A percentile compares a stretch with the other conserved stretches of the same genome.
These are phyloP conservation scores for Fusarium sacchari DNA, from an alignment of 2,329 filamentous ascomycete species.

Conservation along the genomic window DNA sequence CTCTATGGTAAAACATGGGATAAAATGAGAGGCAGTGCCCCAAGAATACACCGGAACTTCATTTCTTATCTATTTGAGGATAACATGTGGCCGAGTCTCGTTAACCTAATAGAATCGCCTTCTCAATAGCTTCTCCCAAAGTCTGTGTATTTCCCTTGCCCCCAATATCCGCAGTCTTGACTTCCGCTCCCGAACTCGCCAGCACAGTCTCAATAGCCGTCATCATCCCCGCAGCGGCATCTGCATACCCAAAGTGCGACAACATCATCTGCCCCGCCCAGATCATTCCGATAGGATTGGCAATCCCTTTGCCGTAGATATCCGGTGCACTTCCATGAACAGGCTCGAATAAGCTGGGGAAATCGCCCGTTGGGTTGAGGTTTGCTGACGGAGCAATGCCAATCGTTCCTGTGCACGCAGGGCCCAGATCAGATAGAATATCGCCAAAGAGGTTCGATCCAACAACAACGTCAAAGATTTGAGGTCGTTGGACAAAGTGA, in stretches of 20 bases:
- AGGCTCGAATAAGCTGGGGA: slow-evolving; percentile 69
- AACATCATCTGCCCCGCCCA: slow-evolving; percentile 75
- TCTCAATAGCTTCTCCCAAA: slow-evolving; percentile 36
- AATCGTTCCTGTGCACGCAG: slow-evolving; percentile 75
- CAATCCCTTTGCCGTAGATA: slow-evolving; percentile 76
- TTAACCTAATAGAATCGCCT: slow-evolving; percentile 8
- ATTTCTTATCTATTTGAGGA: background rate
- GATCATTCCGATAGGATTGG: slow-evolving; percentile 78
- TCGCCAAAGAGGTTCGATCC: slow-evolving; percentile 72
- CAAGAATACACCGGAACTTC: fast-evolving
- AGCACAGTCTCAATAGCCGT: slow-evolving; percentile 73
- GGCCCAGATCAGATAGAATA: slow-evolving; percentile 76
- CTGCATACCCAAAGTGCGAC: slow-evolving; percentile 39
- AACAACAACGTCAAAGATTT: slow-evolving; percentile 70
- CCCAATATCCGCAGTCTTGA: slow-evolving; percentile 48
- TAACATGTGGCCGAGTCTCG: background rate
- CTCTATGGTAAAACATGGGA: fast-evolving
- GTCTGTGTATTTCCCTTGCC: slow-evolving; percentile 41
- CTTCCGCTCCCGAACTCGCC: slow-evolving; percentile 50
- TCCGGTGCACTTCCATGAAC: slow-evolving; percentile 80
- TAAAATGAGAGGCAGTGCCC: background rate
- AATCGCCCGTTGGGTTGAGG: slow-evolving; percentile 65
- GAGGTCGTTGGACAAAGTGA: slow-evolving; percentile 68
- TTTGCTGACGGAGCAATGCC: slow-evolving; percentile 78
- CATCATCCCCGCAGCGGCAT: slow-evolving; percentile 62